Evolutionary conservation across 495 filamentous ascomycete genomes (phyloP).

Genomic region (Aspergillus homomorphus): DNA sequence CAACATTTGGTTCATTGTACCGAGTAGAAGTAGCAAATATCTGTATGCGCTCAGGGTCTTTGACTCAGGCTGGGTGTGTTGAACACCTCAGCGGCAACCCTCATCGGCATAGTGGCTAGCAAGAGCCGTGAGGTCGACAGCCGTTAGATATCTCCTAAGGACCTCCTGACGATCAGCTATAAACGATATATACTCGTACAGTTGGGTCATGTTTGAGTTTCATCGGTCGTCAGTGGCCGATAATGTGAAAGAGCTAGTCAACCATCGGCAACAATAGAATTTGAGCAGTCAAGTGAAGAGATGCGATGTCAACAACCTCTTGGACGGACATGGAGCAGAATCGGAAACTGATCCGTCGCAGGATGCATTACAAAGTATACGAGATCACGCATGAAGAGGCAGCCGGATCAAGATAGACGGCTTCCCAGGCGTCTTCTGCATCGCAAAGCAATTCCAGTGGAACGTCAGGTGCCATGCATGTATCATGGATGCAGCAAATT

Average conservation of each 20-base stretch:
- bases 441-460: slow-evolving; percentile 14
- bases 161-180: too few species aligned
- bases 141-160: too few species aligned
- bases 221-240: slow-evolving; percentile 7
- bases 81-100: slow-evolving; percentile 22
- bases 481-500: slow-evolving; percentile 15
- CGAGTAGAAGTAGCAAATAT: slow-evolving; percentile 20
- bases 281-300: slow-evolving; percentile 16
- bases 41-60: slow-evolving; percentile 25
- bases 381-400: slow-evolving; percentile 3
- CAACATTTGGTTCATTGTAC: slow-evolving; percentile 20
- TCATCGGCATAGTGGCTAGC: slow-evolving; percentile 21
- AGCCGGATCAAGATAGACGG: slow-evolving; percentile 6
- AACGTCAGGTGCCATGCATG: slow-evolving; percentile 15
- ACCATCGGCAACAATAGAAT: slow-evolving; percentile 25
- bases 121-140: slow-evolving; percentile 13
- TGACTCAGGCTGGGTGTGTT: slow-evolving; percentile 20
- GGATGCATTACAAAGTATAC: slow-evolving; percentile 17
- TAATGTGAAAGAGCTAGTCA: slow-evolving; percentile 17
- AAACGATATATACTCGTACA: background rate
- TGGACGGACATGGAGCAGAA: slow-evolving; percentile 18
- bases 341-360: slow-evolving; percentile 8
- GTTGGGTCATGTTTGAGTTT: slow-evolving; percentile 6
- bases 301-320: slow-evolving; percentile 19
- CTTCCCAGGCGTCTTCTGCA: slow-evolving; percentile 20